Conservation (phyloP, 768 basidiomycete genomes). For the Russula sp. region DNA sequence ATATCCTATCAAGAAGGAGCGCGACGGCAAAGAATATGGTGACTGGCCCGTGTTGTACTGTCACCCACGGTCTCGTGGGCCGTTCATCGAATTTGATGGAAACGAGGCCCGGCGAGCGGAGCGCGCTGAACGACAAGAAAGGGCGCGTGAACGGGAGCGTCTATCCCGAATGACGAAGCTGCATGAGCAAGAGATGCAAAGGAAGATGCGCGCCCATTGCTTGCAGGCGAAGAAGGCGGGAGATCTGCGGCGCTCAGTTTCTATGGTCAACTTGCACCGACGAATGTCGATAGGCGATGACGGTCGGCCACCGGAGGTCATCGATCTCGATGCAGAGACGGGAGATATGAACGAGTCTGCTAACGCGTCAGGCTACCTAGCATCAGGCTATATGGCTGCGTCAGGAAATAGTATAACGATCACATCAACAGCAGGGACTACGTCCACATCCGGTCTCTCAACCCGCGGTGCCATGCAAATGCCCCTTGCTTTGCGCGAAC, state of each 20-base stretch:
- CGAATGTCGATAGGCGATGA: conserved; percentile 43
- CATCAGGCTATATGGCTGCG: conserved; percentile 77
- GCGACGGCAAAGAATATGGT: conserved; percentile 51
- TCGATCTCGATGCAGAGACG: conserved; percentile 44
- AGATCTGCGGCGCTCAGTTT: conserved; percentile 70
- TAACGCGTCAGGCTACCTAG: conserved; percentile 68
- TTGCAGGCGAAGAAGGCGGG: conserved; percentile 42
- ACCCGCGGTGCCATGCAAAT: conserved; percentile 47
- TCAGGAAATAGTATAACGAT: conserved; percentile 94
- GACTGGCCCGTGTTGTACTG: conserved; percentile 85
- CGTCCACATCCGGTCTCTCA: conserved; percentile 54
- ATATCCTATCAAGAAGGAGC: conserved; percentile 57
- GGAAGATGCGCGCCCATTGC: conserved; percentile 20
- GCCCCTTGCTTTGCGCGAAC: conserved; percentile 52
- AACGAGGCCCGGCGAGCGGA: conserved; percentile 56
- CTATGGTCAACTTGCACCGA: conserved; percentile 72
- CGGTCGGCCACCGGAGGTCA: conserved; percentile 40
- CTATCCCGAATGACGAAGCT: conserved; percentile 34
- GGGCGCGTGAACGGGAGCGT: conserved; percentile 45
- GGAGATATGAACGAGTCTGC: conserved; percentile 48
- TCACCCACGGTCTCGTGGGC: conserved; percentile 68
- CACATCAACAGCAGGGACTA: conserved; percentile 88
- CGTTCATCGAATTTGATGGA: conserved; percentile 74
- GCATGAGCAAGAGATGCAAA: conserved; percentile 36
- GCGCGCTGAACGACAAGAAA: conserved; percentile 38